A percentile compares a stretch with the other conserved stretches of the same genome.
Evolutionary conservation across 2,329 filamentous ascomycete genomes (phyloP).

Genomic region (Colletotrichum sp.): DNA sequence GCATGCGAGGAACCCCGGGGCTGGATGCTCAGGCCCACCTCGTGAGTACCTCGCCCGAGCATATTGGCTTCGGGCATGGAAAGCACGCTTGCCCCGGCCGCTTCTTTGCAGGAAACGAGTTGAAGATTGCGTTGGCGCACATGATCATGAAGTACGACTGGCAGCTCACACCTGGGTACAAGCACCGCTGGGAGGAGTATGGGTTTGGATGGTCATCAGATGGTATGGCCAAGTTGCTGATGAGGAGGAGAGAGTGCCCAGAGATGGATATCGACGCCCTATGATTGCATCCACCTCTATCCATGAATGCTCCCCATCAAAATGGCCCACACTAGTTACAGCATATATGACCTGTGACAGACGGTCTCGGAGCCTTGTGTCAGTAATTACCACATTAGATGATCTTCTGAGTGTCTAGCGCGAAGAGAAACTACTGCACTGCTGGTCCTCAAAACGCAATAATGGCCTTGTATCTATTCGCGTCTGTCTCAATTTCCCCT

Average conservation of each 20-base stretch:
- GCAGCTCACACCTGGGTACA: neutral
- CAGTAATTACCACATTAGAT: too few relatives aligned
- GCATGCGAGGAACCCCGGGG: neutral
- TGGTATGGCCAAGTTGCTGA: neutral
- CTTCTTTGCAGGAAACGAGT: slow-evolving; percentile 50
- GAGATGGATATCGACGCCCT: slow-evolving; percentile 18
- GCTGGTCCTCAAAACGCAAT: too few relatives aligned
- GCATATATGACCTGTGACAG: too few relatives aligned
- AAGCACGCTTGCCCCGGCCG: slow-evolving; percentile 45
- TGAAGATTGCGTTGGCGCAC: slow-evolving; percentile 34
- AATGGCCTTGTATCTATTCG: too few relatives aligned
- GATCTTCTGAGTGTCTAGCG: too few relatives aligned
- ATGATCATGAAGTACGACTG: slow-evolving; percentile 15
- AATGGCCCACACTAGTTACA: too few relatives aligned
- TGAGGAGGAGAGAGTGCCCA: neutral
- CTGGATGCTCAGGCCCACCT: slow-evolving; percentile 34
- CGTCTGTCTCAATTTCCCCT: too few relatives aligned
- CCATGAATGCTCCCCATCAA: too few relatives aligned
- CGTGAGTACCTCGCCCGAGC: slow-evolving; percentile 39
- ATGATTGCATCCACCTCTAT: too few relatives aligned
- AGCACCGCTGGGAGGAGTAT: neutral
- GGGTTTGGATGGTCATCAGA: neutral
- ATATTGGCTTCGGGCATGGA: slow-evolving; percentile 41
- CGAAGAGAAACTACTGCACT: too few relatives aligned
- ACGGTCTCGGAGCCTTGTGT: too few relatives aligned